A percentile compares a stretch with the other conserved stretches of the same genome.
phyloP scores from a whole-genome alignment of 306 rosid genomes.

The Dryas alaskensis region DNA sequence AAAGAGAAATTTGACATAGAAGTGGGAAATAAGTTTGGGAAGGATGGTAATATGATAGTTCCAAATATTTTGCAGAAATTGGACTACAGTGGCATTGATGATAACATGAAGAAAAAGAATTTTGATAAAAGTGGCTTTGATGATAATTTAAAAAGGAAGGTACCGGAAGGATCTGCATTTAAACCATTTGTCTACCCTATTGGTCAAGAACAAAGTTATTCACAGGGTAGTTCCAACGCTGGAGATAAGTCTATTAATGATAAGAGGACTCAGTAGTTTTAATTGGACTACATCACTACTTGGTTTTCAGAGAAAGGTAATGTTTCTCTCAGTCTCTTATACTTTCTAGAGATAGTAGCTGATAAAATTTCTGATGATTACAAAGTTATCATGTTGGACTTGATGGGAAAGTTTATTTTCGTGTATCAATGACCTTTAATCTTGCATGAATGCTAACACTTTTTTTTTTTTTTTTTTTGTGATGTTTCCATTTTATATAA shows the following conservation, averaged over 20 bases:
- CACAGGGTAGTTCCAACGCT: slow-evolving; percentile 29
- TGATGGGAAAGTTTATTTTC: background rate
- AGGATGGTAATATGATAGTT: slow-evolving; percentile 37
- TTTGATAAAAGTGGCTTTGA: slow-evolving; percentile 43
- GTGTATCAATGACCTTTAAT: background rate
- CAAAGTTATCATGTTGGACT: background rate
- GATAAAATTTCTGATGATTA: background rate
- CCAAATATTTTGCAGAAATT: slow-evolving; percentile 55
- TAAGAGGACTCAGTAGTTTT: slow-evolving; percentile 36
- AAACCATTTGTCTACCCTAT: slow-evolving; percentile 35
- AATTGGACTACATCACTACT: slow-evolving; percentile 24
- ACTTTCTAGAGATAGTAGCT: background rate
- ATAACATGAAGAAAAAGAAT: slow-evolving; percentile 38
- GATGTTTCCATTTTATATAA: too few species aligned
- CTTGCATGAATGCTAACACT: background rate
- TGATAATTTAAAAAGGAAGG: slow-evolving; percentile 39
- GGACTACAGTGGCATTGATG: slow-evolving; percentile 55
- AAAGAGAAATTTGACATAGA: slow-evolving; percentile 62
- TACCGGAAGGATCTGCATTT: slow-evolving; percentile 29
- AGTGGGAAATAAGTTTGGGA: slow-evolving; percentile 42
- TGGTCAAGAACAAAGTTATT: slow-evolving; percentile 30
- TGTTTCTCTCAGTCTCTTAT: slow-evolving; percentile 18
- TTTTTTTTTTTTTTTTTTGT: too few species aligned
- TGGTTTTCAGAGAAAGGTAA: slow-evolving; percentile 44
- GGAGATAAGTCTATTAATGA: slow-evolving; percentile 8